Evolutionary conservation across 2,329 filamentous ascomycete genomes (phyloP).

Genomic region (Tolypocladium sp.): DNA sequence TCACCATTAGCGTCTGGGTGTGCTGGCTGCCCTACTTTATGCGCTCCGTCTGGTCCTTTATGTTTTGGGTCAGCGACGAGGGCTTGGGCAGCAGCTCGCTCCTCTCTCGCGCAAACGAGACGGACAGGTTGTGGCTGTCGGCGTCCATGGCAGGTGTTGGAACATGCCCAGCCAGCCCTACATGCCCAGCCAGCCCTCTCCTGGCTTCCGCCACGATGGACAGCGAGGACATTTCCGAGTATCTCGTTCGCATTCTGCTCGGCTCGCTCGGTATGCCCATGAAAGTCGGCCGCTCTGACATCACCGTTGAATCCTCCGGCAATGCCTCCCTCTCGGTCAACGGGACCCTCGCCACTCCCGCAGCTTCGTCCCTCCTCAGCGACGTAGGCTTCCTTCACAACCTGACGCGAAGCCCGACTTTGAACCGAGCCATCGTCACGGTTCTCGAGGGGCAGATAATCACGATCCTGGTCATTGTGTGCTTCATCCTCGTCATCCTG

Average conservation of each 20-base stretch:
- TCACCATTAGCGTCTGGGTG: conserved; percentile 84
- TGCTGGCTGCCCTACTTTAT: conserved; percentile 83
- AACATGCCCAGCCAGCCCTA: conserved; percentile 26
- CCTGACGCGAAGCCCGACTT: conserved; percentile 56
- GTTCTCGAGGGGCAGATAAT: conserved; percentile 90
- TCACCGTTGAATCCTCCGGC: conserved; percentile 2
- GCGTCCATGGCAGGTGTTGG: conserved; percentile 14
- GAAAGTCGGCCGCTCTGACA: conserved; percentile 11
- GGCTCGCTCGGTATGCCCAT: conserved; percentile 17
- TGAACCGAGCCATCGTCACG: conserved; percentile 75
- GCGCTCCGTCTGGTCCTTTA: conserved; percentile 81
- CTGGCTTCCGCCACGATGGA: conserved; percentile 21
- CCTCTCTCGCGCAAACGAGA: conserved; percentile 13
- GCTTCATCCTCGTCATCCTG: conserved; percentile 92
- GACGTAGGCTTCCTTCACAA: conserved; percentile 48
- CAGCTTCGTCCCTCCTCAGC: conserved; percentile 39
- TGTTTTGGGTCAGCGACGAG: conserved; percentile 92
- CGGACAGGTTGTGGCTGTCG: conserved; percentile 18
- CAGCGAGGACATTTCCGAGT: conserved; percentile 22
- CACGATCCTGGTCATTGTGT: conserved; percentile 81
- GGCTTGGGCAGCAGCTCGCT: conserved; percentile 36
- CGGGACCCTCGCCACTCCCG: conserved; percentile 1
- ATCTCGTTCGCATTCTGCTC: conserved; percentile 19
- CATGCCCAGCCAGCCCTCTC: conserved; percentile 26
- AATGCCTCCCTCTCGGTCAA: conserved; percentile 7